phyloP scores from a whole-genome alignment of 345 rosid genomes.

The Salix koriyanagi region DNA sequence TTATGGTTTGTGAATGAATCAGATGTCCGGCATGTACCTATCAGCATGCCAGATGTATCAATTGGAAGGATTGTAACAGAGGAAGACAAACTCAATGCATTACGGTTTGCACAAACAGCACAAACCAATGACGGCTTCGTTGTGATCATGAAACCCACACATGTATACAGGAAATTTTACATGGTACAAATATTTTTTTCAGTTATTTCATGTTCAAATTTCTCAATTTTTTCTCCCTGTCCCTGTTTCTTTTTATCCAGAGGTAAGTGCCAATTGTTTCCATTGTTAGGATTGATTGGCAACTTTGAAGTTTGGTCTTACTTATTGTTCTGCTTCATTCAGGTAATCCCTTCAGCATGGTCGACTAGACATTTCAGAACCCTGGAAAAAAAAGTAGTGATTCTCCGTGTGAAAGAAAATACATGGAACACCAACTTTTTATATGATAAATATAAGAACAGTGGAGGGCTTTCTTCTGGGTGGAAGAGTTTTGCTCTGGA shows the following conservation, averaged over 20 bases:
- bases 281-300: background rate
- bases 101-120: conserved; percentile 34
- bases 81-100: conserved; percentile 25
- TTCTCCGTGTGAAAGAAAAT: conserved; percentile 27
- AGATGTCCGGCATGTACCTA: background rate
- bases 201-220: background rate
- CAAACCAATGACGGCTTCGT: conserved; percentile 34
- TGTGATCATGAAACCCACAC: conserved; percentile 50
- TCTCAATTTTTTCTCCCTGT: background rate
- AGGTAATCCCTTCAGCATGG: conserved; percentile 46
- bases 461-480: conserved; percentile 50
- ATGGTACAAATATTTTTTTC: conserved; percentile 29
- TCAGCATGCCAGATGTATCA: conserved; percentile 15
- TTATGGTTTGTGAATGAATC: background rate
- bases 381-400: conserved; percentile 33
- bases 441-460: conserved; percentile 20
- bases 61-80: conserved; percentile 34
- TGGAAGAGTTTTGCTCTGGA: conserved; percentile 47
- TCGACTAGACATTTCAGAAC: conserved; percentile 15
- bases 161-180: conserved; percentile 40
- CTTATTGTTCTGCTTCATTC: conserved; percentile 8
- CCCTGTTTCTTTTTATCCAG: background rate
- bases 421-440: conserved; percentile 33
- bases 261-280: background rate
- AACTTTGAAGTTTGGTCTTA: background rate